Evolutionary conservation across 2,329 filamentous ascomycete species (phyloP).

Genomic region (Hypomyces perniciosus): DNA sequence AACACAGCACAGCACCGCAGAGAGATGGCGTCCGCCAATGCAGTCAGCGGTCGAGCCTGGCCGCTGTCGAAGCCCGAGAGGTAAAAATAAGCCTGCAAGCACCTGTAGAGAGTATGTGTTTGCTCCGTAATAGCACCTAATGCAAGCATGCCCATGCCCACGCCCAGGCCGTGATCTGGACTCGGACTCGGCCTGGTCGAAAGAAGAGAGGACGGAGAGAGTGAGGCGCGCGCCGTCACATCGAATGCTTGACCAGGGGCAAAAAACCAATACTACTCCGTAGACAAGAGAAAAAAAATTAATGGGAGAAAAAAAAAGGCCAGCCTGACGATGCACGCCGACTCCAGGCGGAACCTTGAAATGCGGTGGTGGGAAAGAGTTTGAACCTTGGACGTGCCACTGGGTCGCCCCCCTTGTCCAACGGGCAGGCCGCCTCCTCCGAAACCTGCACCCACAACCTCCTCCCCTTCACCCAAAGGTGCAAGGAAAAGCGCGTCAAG

Average conservation of each 20-base stretch:
- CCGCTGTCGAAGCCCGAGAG: neutral
- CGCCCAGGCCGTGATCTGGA: neutral
- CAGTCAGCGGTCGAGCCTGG: conserved; percentile 3
- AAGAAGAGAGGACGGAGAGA: no score
- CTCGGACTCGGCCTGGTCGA: neutral
- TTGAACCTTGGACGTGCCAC: conserved; percentile 15
- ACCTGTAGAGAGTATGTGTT: neutral
- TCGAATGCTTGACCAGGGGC: no score
- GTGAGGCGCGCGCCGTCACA: no score
- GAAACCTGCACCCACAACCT: conserved; percentile 18
- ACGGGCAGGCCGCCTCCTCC: conserved; percentile 21
- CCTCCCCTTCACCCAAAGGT: conserved; percentile 19
- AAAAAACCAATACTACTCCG: no score
- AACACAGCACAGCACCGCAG: neutral
- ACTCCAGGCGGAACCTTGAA: conserved; percentile 8
- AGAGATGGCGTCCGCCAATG: neutral
- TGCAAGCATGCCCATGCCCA: conserved; percentile 9
- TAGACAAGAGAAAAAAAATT: neutral
- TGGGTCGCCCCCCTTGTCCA: conserved; percentile 21
- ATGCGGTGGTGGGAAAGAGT: conserved; percentile 8
- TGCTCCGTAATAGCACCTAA: neutral
- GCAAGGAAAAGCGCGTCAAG: conserved; percentile 27
- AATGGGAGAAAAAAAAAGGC: neutral
- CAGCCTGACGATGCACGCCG: neutral
- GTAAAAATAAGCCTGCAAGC: conserved; percentile 5